Evolutionary conservation across 2,329 filamentous ascomycete species (phyloP), one percentile per base, ranked within the genome.

Genomic region (Drechslerella coelobrocha): DNA sequence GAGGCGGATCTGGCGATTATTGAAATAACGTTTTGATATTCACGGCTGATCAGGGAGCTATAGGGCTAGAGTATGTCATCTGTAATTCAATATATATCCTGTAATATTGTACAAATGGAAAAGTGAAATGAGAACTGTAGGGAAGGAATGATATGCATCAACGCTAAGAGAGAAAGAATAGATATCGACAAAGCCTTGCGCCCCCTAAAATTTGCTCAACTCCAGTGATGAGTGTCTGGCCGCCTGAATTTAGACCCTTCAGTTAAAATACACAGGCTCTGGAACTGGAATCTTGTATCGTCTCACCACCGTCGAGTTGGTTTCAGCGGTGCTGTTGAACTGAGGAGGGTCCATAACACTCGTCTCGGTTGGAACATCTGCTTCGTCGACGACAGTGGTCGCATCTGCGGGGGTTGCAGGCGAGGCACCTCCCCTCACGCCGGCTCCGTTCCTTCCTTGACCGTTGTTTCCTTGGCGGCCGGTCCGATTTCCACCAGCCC

Each of bases 211-310:
- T 34, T 7, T 14, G 34, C 34, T 14, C 34, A n/a, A 14, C 4
- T 39, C 4, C 12, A 39, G 4, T 39, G 12, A 14, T 14, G 17
- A 39, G 12, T 39, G 17, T n/a, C 12, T n/a, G 12, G 34, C 5
- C 17, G 12, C 12, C 34, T n/a, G 17, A 10, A 6, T 10, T 6
- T 19, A 7, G 10, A 21, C 19, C 10, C 12, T 10, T 26, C 43
- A 48, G 29, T 50, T 19, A 7, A 47, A 34, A 24, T 60, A 60
- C 23, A 68, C 12, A 10, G 55, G 62, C 19, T 24, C 52, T 19
- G 62, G 62, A 8, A 50, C 55, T 34, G 62, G 61, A 19, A 53
- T 37, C 12, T 34, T 55, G 21, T 60, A 68, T 61, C 62, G 60
- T 34, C 62, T 68, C 24, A 54, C 19, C 1, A 68, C 26, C 6